Evolutionary conservation across 768 basidiomycete genomes (phyloP), one percentile per base, ranked within the genome.

Genomic region (Pleurotus platypus): DNA sequence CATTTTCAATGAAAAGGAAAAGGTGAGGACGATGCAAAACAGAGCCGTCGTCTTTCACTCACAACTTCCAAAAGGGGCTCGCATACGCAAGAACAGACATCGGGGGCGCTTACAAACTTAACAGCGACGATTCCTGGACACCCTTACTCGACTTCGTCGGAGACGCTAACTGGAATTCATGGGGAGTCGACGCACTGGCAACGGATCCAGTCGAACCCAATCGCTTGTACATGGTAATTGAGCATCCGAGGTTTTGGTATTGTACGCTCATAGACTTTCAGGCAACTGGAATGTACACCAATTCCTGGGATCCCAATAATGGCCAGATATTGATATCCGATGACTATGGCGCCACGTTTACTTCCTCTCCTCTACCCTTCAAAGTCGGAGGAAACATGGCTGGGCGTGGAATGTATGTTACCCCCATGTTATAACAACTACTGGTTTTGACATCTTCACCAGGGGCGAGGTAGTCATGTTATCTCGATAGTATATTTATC

Each of bases 311-410:
- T 62, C 82, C 83, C 2, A 84, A 79, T 60, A 84, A 85, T 55
- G 85, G 84, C 5, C 76, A 79, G 51, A 85, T 88, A 39, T 69
- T 87, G 8, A 79, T 80, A 42, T 86, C 85, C 16, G 76, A 73
- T 4, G 79, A 87, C 62, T 72, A 76, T 56, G 85, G 85, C 8
- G 64, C 73, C 16, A 82, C 82, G 0, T 87, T 78, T 63, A 80
- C 75, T 1, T 60, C 75, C 3, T 78, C 81, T 4, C 61, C 66
- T 6, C 69, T 88, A 0, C 80, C 84, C 0, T 86, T 87, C 77
- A 87, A 87, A 61, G 78, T 85, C 37, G 84, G 85, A 27, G 84
- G 84, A 5, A 85, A 86, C 64, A 84, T 84, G 84, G 83, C 84
- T 37, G 84, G 84, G 46, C 81, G 85, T 64, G 86, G 84, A 63